These are phyloP conservation scores for Hanseniaspora sp. DNA, from an alignment of 1,139 yeast species.

Conservation along the genomic window DNA sequence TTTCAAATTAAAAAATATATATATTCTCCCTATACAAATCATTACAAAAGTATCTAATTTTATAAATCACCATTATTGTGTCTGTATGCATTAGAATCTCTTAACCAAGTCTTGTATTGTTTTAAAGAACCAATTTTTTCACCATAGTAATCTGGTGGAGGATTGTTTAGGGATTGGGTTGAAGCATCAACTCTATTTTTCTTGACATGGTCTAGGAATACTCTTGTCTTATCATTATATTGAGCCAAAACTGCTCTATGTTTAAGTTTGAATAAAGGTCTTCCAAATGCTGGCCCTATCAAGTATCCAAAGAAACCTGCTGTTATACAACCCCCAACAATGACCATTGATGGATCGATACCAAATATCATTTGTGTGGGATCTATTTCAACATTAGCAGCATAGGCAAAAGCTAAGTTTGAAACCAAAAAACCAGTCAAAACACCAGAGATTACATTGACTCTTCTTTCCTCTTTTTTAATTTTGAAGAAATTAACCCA, in stretches of 20 bases:
- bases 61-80: slow-evolving; percentile 76
- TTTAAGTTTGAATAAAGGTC: slow-evolving; percentile 48
- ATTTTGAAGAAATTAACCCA: slow-evolving; percentile 76
- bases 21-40: too few relatives aligned
- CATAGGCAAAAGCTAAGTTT: slow-evolving; percentile 58
- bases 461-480: slow-evolving; percentile 61
- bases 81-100: slow-evolving; percentile 85
- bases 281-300: slow-evolving; percentile 71
- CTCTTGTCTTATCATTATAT: slow-evolving; percentile 53
- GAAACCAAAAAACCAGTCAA: slow-evolving; percentile 61
- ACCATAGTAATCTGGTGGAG: slow-evolving; percentile 96
- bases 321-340: slow-evolving; percentile 52
- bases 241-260: slow-evolving; percentile 39
- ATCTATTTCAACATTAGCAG: slow-evolving; percentile 73
- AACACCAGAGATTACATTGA: slow-evolving; percentile 57
- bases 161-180: slow-evolving; percentile 84
- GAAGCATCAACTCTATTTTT: slow-evolving; percentile 76
- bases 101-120: slow-evolving; percentile 87
- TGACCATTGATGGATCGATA: slow-evolving; percentile 71
- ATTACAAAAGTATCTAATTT: too few relatives aligned
- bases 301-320: slow-evolving; percentile 73
- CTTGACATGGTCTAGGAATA: slow-evolving; percentile 62
- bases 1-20: too few relatives aligned
- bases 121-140: slow-evolving; percentile 81
- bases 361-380: slow-evolving; percentile 76